Base-by-base conservation (phyloP, 78 protist genomes). In the Andalucia godoyi region DNA sequence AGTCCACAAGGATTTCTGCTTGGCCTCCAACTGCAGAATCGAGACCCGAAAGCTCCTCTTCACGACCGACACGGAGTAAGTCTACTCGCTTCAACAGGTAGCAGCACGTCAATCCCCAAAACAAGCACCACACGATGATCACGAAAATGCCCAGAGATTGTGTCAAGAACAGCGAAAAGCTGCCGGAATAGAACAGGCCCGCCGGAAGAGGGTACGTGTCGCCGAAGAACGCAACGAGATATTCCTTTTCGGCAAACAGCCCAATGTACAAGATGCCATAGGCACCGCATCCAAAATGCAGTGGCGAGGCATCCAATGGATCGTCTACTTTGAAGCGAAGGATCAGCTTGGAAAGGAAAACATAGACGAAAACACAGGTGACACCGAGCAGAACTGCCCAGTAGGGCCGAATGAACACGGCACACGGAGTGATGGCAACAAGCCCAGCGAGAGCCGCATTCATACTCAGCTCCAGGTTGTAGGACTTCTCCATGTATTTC, bases 391-490 rank as follows among this genome's bases (percentile, higher is more conserved):
- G 1, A 53, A 66, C 2, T 5, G 81, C 55, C 15, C 41, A 46
- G 71, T 74, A 66, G 9, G 74, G 74, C 7, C 59, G 51, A 12
- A 66, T 58, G 45, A 49, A 10, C 4, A 62, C 50, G 70, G 75
- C 66, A 30, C 46, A 39, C 6, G 81, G 62, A 1, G 81, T 76
- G 65, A 66, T 39, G 29, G 59, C 0, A 9, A 76, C 81, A 29
- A 76, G 74, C 0, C 75, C 81, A 0, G 68, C 74, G 3, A 76
- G 81, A n/a, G 67, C 0, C 9, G 68, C 66, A 51, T 76, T 76
- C 52, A 32, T 17, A n/a, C 27, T 13, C 37, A 8, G 0, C 27
- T 30, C 43, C 23, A 75, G n/a, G 70, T 65, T 61, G 34, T 29
- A 64, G 4, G 4, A 12, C 54, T 32, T 7, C 39, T 7, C 53